These are phyloP conservation scores for Cordyceps tenuipes DNA, from an alignment of 2,329 filamentous ascomycete species.

Conservation along the genomic window DNA sequence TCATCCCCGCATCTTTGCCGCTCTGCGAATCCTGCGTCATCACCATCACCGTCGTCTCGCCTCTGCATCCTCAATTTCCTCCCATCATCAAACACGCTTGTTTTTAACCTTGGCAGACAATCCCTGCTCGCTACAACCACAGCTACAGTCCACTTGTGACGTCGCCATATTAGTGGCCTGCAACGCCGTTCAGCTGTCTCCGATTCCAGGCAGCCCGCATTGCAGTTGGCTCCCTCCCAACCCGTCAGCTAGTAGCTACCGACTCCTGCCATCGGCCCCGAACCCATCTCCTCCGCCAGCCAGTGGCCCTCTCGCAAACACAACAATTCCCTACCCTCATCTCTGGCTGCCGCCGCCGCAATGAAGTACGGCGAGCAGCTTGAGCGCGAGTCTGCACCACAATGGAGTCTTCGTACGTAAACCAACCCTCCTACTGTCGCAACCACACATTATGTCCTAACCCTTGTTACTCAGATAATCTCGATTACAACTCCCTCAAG, in stretches of 20 bases:
- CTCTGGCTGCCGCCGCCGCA: constrained; percentile 8
- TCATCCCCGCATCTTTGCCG: neutral
- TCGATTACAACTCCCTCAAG: constrained; percentile 85
- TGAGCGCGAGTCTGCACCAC: constrained; percentile 66
- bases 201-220: neutral
- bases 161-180: neutral
- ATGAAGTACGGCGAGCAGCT: constrained; percentile 47
- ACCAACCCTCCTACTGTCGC: neutral
- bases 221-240: neutral
- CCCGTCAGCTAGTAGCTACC: neutral
- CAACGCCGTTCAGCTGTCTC: neutral
- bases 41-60: neutral
- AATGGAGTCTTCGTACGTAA: constrained; percentile 64
- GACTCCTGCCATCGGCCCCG: neutral
- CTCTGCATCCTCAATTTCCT: neutral
- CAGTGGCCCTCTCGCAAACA: neutral
- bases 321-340: neutral
- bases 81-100: neutral
- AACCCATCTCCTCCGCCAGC: neutral
- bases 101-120: neutral
- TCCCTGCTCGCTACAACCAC: neutral
- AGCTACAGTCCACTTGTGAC: constrained; percentile 1
- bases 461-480: constrained; percentile 57
- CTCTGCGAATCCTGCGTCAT: neutral
- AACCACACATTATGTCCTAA: constrained; percentile 7